A percentile compares a stretch with the other conserved stretches of the same genome.
Evolutionary conservation across 2,329 filamentous ascomycete genomes (phyloP).

Genomic region (Apiospora koreana): DNA sequence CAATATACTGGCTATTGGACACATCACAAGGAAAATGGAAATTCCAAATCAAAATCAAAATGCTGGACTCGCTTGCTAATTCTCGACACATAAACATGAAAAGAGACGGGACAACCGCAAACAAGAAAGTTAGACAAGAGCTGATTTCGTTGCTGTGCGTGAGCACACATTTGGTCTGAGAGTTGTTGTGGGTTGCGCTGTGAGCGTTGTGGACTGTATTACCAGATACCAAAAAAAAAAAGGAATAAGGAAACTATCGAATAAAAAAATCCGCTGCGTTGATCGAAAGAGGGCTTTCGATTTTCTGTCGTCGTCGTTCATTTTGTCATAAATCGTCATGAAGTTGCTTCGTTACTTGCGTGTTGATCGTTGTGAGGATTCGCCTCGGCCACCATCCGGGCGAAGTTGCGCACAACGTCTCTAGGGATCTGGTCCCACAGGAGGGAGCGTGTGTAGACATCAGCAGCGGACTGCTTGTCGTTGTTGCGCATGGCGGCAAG

Average conservation of each 20-base stretch:
- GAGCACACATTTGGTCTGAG: slow-evolving; percentile 33
- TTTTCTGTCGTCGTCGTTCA: slow-evolving; percentile 40
- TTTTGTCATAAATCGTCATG: slow-evolving; percentile 37
- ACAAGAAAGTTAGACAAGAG: slow-evolving; percentile 3
- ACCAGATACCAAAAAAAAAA: slow-evolving; percentile 28
- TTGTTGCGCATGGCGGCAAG: slow-evolving; percentile 75
- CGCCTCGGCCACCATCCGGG: slow-evolving; percentile 83
- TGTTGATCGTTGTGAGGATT: slow-evolving; percentile 43
- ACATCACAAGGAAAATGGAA: slow-evolving; percentile 23
- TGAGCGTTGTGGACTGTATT: slow-evolving; percentile 29
- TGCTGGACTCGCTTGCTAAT: slow-evolving; percentile 41
- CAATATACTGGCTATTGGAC: slow-evolving; percentile 11
- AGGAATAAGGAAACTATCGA: slow-evolving; percentile 16
- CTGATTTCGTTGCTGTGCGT: slow-evolving; percentile 32
- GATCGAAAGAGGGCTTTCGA: slow-evolving; percentile 23
- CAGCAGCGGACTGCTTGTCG: slow-evolving; percentile 73
- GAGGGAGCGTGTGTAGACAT: slow-evolving; percentile 89
- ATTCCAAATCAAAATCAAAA: slow-evolving; percentile 35
- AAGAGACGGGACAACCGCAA: slow-evolving; percentile 24
- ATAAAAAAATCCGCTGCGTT: slow-evolving; percentile 16
- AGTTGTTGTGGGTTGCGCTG: slow-evolving; percentile 27
- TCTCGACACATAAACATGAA: slow-evolving; percentile 28
- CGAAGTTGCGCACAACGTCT: slow-evolving; percentile 91
- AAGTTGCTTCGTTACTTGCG: slow-evolving; percentile 44
- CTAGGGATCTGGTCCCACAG: slow-evolving; percentile 93